phyloP scores from a whole-genome alignment of 495 filamentous ascomycete genomes.

The Choiromyces venosus region DNA sequence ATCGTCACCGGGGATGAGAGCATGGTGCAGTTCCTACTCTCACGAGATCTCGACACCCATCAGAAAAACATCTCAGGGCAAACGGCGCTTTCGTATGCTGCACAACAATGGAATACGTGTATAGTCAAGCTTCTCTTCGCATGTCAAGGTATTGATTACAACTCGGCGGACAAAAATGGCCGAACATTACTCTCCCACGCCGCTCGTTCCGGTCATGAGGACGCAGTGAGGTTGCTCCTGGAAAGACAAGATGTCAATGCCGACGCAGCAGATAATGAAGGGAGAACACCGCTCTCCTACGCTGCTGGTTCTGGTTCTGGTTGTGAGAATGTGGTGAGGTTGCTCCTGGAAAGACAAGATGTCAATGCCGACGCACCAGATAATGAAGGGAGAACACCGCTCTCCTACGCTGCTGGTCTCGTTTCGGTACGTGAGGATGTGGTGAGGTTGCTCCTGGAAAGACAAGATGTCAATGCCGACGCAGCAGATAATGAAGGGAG shows the following conservation, averaged over 20 bases:
- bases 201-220: conserved; percentile 27
- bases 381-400: conserved; percentile 20
- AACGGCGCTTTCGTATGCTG: too few relatives aligned
- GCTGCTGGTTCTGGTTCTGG: conserved; percentile 33
- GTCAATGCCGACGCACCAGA: conserved; percentile 23
- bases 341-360: conserved; percentile 13
- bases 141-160: not conserved
- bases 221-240: conserved; percentile 31
- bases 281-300: conserved; percentile 10
- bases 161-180: conserved; percentile 29
- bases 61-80: too few relatives aligned
- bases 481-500: conserved; percentile 12
- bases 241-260: conserved; percentile 19
- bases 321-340: conserved; percentile 29
- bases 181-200: conserved; percentile 37
- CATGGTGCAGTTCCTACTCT: too few relatives aligned
- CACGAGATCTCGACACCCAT: too few relatives aligned
- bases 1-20: too few relatives aligned
- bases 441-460: conserved; percentile 33
- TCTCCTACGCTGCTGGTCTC: conserved; percentile 21
- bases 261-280: conserved; percentile 4
- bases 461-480: conserved; percentile 20
- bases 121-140: too few relatives aligned
- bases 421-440: conserved; percentile 27
- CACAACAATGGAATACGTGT: too few relatives aligned